Evolutionary conservation across 495 filamentous ascomycete genomes (phyloP), one percentile per base, ranked within the genome.

Genomic region (Talaromyces trachyspermus): DNA sequence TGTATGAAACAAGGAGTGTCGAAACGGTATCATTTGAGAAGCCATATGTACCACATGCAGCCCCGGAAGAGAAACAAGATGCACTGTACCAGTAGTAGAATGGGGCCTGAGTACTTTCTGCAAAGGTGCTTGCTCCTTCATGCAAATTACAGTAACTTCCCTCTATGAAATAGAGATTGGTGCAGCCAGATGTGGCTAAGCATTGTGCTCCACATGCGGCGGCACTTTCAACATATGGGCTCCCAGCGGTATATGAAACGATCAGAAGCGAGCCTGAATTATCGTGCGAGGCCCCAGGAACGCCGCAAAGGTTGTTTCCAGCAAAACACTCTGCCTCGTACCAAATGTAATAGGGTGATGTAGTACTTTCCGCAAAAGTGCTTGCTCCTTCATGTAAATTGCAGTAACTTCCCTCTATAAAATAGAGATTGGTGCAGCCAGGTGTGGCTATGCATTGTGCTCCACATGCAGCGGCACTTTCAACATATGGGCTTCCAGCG

Each of bases 131-230:
- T 3, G 14, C 11, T 10, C 35, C 35, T 11, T 38, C 2, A 11
- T 18, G 35, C 5, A 38, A 11, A 18, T 9, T 38, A 19, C 35
- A 38, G 14, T 38, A 38, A 11, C 14, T 10, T 11, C 35, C 35
- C 35, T 38, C 35, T 18, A 18, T 38, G 14, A 38, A 38, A 38
- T 38, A 38, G 35, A 38, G 7, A 38, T 38, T 38, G 3, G 35
- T 38, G 35, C 35, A 38, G 20, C 14, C 17, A 9, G 7, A 18
- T 38, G 35, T 38, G 7, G 15, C 7, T 38, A 38, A 18, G 18
- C 35, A 38, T 9, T 38, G 35, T 3, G 35, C 35, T 17, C 32
- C 32, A n/a, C 32, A 36, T 6, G 32, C 12, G 14, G 32, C 32
- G 14, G 32, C 32, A n/a, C 35, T 38, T 18, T 19, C 15, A 38